phyloP scores from a whole-genome alignment of 2,329 filamentous ascomycete genomes.

The Aschersonia sp. region DNA sequence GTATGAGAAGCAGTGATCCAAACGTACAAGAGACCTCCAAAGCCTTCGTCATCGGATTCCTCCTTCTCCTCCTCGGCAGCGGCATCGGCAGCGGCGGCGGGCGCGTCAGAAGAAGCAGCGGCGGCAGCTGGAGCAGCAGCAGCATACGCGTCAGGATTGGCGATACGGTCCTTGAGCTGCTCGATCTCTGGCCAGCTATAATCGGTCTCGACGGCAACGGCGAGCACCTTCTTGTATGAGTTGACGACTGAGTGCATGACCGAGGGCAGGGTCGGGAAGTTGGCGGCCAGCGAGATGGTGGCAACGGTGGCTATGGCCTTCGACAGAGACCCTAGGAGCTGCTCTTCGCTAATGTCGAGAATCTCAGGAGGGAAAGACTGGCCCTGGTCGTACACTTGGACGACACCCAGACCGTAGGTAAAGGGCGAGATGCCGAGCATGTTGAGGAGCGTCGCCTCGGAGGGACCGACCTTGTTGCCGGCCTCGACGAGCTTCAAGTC shows the following conservation, averaged over 20 bases:
- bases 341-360: slow-evolving; percentile 86
- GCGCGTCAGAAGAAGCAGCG: slow-evolving; percentile 34
- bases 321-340: slow-evolving; percentile 75
- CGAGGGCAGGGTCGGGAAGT: slow-evolving; percentile 92
- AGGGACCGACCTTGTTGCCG: slow-evolving; percentile 87
- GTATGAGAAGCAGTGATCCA: not conserved
- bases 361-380: slow-evolving; percentile 79
- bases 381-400: slow-evolving; percentile 95
- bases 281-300: slow-evolving; percentile 76
- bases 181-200: slow-evolving; percentile 92
- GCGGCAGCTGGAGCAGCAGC: slow-evolving; percentile 59
- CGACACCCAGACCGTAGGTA: slow-evolving; percentile 95
- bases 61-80: slow-evolving; percentile 50
- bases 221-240: slow-evolving; percentile 90
- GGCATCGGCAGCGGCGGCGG: slow-evolving; percentile 42
- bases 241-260: slow-evolving; percentile 96
- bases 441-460: slow-evolving; percentile 97
- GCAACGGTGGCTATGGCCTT: slow-evolving; percentile 77
- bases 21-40: slow-evolving; percentile 66
- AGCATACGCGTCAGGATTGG: slow-evolving; percentile 96
- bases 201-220: slow-evolving; percentile 81
- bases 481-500: slow-evolving; percentile 97
- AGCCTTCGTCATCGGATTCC: slow-evolving; percentile 53
- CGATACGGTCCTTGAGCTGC: slow-evolving; percentile 98
- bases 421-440: slow-evolving; percentile 99